Evolutionary conservation across 768 basidiomycete genomes (phyloP), one percentile per base, ranked within the genome.

Genomic region (Rhodosporidiobolus sp.): DNA sequence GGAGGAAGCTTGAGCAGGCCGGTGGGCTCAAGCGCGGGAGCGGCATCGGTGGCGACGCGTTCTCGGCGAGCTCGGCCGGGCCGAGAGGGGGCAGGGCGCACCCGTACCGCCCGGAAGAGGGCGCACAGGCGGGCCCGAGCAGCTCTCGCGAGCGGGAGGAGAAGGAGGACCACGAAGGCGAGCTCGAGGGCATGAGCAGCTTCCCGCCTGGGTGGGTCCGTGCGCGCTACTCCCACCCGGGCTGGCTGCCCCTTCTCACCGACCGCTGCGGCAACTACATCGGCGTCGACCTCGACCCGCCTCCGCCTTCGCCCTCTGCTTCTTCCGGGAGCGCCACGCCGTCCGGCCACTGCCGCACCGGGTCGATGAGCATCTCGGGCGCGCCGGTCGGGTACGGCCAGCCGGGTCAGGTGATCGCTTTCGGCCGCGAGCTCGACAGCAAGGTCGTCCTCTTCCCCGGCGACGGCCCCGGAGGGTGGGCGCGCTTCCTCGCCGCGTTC

Each of bases 391-490:
- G 38, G 83, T 58, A 94, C 93, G 55, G 82, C 85, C 16, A 84
- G 85, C 67, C 76, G 65, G 96, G 96, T 11, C 96, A 99, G 80
- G 95, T 97, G 58, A 96, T 99, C 69, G 89, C 97, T 60, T 99
- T 98, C 80, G 96, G 96, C n/a, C 87, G 96, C 62, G 96, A 98
- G 79, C 97, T 98, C 81, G 96, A 99, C 81, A 90, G 92, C 19
- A 99, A 99, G 80, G 91, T 96, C 49, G 94, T 98, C 53, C 84
- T 98, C 57, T 97, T 90, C 88, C 85, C 86, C 63, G 96, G 96
- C 14, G 93, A 97, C 68, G 93, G 94, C 14, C 85, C 86, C 24
- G 88, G 86, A 17, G 96, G 95, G 8, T 99, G 96, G 95, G 96
- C 92, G 48, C 88, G 88, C 78, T 99, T 94, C 92, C 82, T 98